Percentiles rank a stretch among this genome's conserved stretches.
These are phyloP conservation scores for Ilyonectria destructans DNA, from an alignment of 2,329 filamentous ascomycete species.

Conservation along the genomic window DNA sequence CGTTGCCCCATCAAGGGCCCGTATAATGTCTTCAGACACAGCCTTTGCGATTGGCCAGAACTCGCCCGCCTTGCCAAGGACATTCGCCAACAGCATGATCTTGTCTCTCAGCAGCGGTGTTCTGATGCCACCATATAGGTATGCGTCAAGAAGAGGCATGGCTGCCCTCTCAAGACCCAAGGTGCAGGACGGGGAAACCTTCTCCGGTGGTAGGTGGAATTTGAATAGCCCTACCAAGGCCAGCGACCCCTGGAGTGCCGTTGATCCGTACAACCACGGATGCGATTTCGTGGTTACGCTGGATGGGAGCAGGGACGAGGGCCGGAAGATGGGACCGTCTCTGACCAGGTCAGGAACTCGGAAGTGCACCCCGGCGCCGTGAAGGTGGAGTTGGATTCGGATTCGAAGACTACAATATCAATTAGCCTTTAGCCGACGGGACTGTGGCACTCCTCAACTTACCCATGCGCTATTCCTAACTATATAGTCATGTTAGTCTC, in stretches of 20 bases:
- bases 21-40: conserved; percentile 26
- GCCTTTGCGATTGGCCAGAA: conserved; percentile 39
- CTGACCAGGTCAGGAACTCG: conserved; percentile 18
- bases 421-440: neutral
- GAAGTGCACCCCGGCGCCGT: conserved; percentile 13
- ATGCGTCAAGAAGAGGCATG: conserved; percentile 31
- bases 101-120: conserved; percentile 25
- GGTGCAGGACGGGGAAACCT: conserved; percentile 45
- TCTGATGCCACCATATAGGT: conserved; percentile 11
- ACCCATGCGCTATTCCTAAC: conserved; percentile 45
- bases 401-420: conserved; percentile 38
- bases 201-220: conserved; percentile 34
- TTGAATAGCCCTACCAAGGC: conserved; percentile 40
- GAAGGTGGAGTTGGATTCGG: conserved; percentile 39
- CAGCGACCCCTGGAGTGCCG: conserved; percentile 38
- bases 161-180: conserved; percentile 36
- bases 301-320: conserved; percentile 6
- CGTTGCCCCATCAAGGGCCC: conserved; percentile 14
- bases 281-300: conserved; percentile 1
- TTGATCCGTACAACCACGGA: conserved; percentile 22
- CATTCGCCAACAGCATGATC: conserved; percentile 31
- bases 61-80: conserved; percentile 40
- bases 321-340: conserved; percentile 18
- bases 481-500: conserved; percentile 33
- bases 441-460: conserved; percentile 5